Evolutionary conservation across 805 yeast genomes (phyloP).

Genomic region (Lipomyces oligophaga): DNA sequence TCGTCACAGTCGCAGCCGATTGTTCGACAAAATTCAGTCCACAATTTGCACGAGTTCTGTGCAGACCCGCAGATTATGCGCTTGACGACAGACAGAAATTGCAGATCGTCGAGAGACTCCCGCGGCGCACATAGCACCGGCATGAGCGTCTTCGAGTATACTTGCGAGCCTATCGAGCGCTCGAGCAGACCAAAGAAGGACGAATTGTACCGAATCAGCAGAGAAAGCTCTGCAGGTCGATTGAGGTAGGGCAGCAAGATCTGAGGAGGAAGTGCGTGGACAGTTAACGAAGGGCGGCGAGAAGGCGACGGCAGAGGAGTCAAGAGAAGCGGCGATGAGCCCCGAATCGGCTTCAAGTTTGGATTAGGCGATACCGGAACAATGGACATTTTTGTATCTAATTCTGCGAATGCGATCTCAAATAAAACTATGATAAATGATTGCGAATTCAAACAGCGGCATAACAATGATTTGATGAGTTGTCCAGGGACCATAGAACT

Average conservation of each 20-base stretch:
- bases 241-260: slow-evolving; percentile 24
- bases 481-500: too few relatives aligned
- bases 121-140: slow-evolving; percentile 15
- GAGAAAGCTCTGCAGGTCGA: slow-evolving; percentile 21
- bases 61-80: slow-evolving; percentile 7
- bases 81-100: slow-evolving; percentile 9
- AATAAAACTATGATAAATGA: too few relatives aligned
- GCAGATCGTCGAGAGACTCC: slow-evolving; percentile 11
- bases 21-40: slow-evolving; percentile 24
- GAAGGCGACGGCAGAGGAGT: not conserved
- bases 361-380: too few relatives aligned
- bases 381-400: too few relatives aligned
- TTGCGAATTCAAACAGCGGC: too few relatives aligned
- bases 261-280: slow-evolving; percentile 22
- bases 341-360: too few relatives aligned
- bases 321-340: not conserved
- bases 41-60: slow-evolving; percentile 11
- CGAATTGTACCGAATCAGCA: slow-evolving; percentile 13
- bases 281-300: slow-evolving; percentile 9
- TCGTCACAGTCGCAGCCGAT: slow-evolving; percentile 18
- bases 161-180: slow-evolving; percentile 14
- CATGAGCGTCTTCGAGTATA: slow-evolving; percentile 12
- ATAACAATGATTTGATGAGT: too few relatives aligned
- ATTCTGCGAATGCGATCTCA: too few relatives aligned
- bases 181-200: slow-evolving; percentile 17